Conservation (phyloP, 352 stramenopile species). For the Pythium dissimile region DNA sequence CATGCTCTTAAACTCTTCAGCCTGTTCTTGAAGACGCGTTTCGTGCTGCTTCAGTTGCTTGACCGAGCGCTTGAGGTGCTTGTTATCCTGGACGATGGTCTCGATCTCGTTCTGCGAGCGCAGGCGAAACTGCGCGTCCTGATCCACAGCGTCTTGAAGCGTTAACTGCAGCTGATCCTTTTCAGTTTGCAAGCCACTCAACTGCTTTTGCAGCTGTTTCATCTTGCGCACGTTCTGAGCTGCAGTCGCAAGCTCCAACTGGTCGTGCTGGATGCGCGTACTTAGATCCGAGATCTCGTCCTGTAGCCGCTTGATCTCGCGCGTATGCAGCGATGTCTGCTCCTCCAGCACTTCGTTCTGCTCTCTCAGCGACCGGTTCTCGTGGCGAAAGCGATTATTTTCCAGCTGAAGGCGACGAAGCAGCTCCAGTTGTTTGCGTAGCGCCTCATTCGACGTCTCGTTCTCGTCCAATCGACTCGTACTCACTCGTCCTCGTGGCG, state of each 20-base stretch:
- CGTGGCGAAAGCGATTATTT: slow-evolving; percentile 67
- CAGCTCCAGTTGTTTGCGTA: slow-evolving; percentile 66
- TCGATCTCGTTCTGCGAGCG: slow-evolving; percentile 35
- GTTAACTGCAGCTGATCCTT: slow-evolving; percentile 32
- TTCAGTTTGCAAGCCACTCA: slow-evolving; percentile 30
- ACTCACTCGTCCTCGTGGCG: neutral
- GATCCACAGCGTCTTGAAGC: slow-evolving; percentile 35
- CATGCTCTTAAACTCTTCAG: slow-evolving; percentile 32
- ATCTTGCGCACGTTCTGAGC: slow-evolving; percentile 39
- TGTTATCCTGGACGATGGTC: slow-evolving; percentile 34
- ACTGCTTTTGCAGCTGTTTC: slow-evolving; percentile 42
- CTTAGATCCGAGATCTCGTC: slow-evolving; percentile 37
- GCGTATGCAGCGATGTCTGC: slow-evolving; percentile 33
- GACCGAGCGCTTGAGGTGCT: slow-evolving; percentile 42
- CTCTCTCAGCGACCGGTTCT: slow-evolving; percentile 39
- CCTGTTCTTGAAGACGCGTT: slow-evolving; percentile 27
- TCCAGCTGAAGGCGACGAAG: slow-evolving; percentile 64
- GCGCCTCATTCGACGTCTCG: slow-evolving; percentile 48
- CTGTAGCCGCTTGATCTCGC: slow-evolving; percentile 45
- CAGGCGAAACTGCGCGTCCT: slow-evolving; percentile 30
- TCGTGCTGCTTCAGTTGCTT: slow-evolving; percentile 46
- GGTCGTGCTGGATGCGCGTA: slow-evolving; percentile 32
- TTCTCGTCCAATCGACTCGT: slow-evolving; percentile 39
- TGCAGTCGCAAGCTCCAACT: slow-evolving; percentile 27
- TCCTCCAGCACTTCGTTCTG: slow-evolving; percentile 45